Evolutionary conservation across 2,329 filamentous ascomycete species (phyloP).

Genomic region (Colletotrichum acutatum): DNA sequence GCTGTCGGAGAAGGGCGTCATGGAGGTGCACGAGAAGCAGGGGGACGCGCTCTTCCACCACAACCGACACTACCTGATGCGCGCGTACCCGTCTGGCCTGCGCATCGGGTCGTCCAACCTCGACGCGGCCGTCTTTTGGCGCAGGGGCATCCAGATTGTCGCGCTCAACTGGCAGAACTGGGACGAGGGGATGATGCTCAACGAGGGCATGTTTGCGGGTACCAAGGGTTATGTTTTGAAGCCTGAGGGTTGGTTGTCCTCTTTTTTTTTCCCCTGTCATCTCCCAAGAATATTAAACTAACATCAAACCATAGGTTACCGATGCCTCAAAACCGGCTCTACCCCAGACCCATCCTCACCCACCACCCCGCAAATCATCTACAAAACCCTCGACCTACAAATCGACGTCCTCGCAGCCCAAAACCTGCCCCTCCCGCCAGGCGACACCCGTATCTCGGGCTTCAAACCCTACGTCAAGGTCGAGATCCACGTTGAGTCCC

Average conservation of each 20-base stretch:
- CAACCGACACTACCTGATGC: conserved; percentile 85
- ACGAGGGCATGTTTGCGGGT: conserved; percentile 89
- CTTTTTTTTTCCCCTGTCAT: not conserved
- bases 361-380: conserved; percentile 48
- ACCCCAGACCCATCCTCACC: conserved; percentile 3
- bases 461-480: conserved; percentile 87
- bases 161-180: conserved; percentile 94
- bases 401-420: conserved; percentile 84
- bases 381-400: conserved; percentile 73
- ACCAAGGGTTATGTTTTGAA: conserved; percentile 90
- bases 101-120: conserved; percentile 88
- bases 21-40: conserved; percentile 66
- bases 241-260: conserved; percentile 66
- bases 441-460: conserved; percentile 59
- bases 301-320: conserved; percentile 46
- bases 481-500: conserved; percentile 84
- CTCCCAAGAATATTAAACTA: not conserved
- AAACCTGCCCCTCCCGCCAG: conserved; percentile 72
- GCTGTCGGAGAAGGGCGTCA: conserved; percentile 71
- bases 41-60: conserved; percentile 75
- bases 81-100: conserved; percentile 86
- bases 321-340: conserved; percentile 45
- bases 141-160: conserved; percentile 88
- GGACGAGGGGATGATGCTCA: conserved; percentile 95
- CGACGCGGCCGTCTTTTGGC: conserved; percentile 87